phyloP scores from a whole-genome alignment of 2,329 filamentous ascomycete genomes.

The Aureobasidium lini region DNA sequence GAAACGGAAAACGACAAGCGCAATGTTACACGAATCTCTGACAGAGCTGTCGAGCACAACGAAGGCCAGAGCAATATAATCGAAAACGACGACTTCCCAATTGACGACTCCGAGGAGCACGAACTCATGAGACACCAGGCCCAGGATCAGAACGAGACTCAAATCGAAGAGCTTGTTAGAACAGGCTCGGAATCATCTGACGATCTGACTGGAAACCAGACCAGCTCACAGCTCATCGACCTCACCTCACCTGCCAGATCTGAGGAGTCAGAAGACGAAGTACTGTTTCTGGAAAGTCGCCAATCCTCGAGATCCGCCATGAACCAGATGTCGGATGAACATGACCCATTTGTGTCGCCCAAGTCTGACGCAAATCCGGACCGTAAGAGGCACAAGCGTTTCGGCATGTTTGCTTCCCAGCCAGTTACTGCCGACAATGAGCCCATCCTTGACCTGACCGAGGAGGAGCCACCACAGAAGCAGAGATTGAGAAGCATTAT shows the following conservation, averaged over 20 bases:
- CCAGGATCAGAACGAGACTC: not conserved
- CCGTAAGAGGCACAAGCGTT: not conserved
- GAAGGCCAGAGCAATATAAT: too few relatives aligned
- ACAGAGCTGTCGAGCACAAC: too few relatives aligned
- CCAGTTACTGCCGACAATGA: not conserved
- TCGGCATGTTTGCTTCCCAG: not conserved
- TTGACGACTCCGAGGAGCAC: not conserved
- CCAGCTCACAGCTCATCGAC: not conserved
- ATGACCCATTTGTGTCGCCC: too few relatives aligned
- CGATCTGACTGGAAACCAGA: not conserved
- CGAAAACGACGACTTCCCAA: not conserved
- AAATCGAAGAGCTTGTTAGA: not conserved
- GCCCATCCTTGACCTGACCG: too few relatives aligned
- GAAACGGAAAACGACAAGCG: not conserved
- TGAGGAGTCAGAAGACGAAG: not conserved
- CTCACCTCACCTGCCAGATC: not conserved
- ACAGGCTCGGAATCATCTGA: not conserved
- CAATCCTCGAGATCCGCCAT: too few relatives aligned
- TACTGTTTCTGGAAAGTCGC: not conserved
- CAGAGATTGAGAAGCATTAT: not conserved
- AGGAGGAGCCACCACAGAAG: not conserved
- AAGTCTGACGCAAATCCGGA: too few relatives aligned
- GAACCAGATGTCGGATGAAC: not conserved
- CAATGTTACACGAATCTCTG: too few relatives aligned
- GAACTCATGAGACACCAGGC: too few relatives aligned